phyloP scores from a whole-genome alignment of 2,329 filamentous ascomycete species.

The Scytalidium sp. region DNA sequence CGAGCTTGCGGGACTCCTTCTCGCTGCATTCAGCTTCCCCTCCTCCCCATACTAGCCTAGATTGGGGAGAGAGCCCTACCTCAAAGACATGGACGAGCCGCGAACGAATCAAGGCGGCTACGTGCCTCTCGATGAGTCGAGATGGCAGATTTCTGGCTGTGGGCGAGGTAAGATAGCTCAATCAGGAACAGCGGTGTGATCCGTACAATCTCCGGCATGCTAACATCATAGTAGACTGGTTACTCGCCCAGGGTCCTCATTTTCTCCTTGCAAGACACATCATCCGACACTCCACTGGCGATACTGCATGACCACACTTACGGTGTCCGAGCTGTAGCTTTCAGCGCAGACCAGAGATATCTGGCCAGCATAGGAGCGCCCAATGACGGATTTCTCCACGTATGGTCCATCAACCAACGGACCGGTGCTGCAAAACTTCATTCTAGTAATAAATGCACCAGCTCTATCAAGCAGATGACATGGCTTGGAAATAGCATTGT shows the following conservation, averaged over 20 bases:
- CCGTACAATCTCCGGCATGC: conserved; percentile 9
- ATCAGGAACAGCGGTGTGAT: not conserved
- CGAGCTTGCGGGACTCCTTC: conserved; percentile 43
- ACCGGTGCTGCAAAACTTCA: conserved; percentile 75
- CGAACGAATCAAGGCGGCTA: conserved; percentile 91
- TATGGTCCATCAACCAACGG: conserved; percentile 83
- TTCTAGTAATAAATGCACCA: conserved; percentile 92
- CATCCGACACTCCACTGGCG: conserved; percentile 77
- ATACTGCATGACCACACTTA: conserved; percentile 87
- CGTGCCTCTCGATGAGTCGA: conserved; percentile 82
- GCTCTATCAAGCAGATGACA: conserved; percentile 77
- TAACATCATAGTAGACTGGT: conserved; percentile 60
- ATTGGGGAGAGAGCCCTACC: conserved; percentile 60
- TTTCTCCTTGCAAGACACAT: conserved; percentile 78
- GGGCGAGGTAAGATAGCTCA: conserved; percentile 61
- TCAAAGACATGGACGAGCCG: conserved; percentile 82
- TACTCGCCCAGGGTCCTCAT: conserved; percentile 90
- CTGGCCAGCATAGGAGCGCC: conserved; percentile 83
- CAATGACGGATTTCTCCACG: conserved; percentile 91
- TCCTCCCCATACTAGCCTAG: conserved; percentile 31
- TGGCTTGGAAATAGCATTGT: conserved; percentile 86
- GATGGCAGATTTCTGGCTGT: conserved; percentile 87
- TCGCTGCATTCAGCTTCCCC: conserved; percentile 31
- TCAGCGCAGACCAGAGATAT: conserved; percentile 82
- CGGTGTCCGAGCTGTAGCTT: conserved; percentile 84